Base-by-base conservation (phyloP, 805 yeast genomes). In the Teunomyces cretensis region DNA sequence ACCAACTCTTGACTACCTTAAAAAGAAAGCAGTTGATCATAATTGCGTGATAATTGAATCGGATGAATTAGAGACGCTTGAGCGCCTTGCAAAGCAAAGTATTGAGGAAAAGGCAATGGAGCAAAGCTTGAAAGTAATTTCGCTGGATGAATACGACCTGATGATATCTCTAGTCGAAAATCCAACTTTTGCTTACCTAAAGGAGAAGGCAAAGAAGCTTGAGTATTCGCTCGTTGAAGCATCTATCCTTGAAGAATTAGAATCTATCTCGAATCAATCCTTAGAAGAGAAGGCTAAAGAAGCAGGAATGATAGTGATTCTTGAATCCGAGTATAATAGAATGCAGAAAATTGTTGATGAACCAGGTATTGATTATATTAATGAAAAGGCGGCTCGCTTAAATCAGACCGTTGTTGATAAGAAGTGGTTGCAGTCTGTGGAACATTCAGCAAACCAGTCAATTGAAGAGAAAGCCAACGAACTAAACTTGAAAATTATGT, bases 171-270 rank as follows among this genome's bases (percentile, higher is more conserved):
- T 17, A 19, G 11, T 32, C 2, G 43, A 46, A 8, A 35, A 42
- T n/a, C 75, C 77, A 6, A 33, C 64, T 14, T 12, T 60, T 6
- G 70, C 65, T 0, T 55, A 60, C 36, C 32, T 76, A 27, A 54
- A 45, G 30, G 47, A 43, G 4, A 59, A 62, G 28, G 66, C 73
- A 0, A 33, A 28, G 3, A 43, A 49, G 7, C 44, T 31, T 17
- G 30, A 44, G 15, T 38, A 45, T 13, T 16, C 50, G 3, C 35
- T 54, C 2, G 42, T 55, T 24, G 15, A 53, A 22, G 6, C 6
- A 7, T n/a, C 19, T 6, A 38, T 39, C 14, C 26, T 22, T 31
- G 33, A 35, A 11, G 15, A 15, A 14, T 30, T 47, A 28, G 19
- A 4, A 19, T 13, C 8, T n/a, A n/a, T 12, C 11, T 24, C 53